Base-by-base conservation (phyloP, 164 flowering plant genomes). In the Magnolia officinalis region DNA sequence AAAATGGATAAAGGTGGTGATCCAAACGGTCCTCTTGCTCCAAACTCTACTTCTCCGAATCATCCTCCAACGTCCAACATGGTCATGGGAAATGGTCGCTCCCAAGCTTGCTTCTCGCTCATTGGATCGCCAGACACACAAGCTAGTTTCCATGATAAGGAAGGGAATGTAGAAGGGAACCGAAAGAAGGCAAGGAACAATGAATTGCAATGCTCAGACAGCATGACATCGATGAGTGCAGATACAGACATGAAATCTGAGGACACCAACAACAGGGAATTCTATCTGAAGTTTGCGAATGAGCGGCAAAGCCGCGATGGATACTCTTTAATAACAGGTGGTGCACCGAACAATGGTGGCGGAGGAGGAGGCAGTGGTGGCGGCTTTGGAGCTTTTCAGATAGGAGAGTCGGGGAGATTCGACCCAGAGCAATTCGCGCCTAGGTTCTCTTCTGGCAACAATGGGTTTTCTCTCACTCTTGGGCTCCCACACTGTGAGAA, bases 401-500 rank as follows among this genome's bases (percentile, higher is more conserved):
- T 93, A 50, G 94, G 88, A 1, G 94, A 89, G 52, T 81, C 91
- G 2, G 94, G 87, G 26, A 82, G 95, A 86, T 92, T 89, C 66
- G 91, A 87, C 18, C 73, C 89, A 1, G 91, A 91, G 70, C 90
- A 87, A 26, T 90, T 87, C 75, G 74, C 89, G 21, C 87, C 89
- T 23, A 82, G 91, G 81, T 91, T 88, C 82, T 84, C 92, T 0
- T 84, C 92, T 0, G 89, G 91, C 3, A 55, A 16, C 63, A 91
- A 88, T 77, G 91, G 89, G 6, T 93, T 95, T 52, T 95, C 98
- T 18, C 93, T 95, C 75, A 90, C 94, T 23, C 88, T 95, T 8
- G 98, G 98, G 50, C 96, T 92, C 11, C 97, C 94, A 8, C 97
- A 90, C 73, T 85, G 88, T 14, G 96, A 92, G 73, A 88, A 78